These are phyloP conservation scores for Lentinula guzmanii DNA, from an alignment of 768 basidiomycete genomes.

Conservation along the genomic window DNA sequence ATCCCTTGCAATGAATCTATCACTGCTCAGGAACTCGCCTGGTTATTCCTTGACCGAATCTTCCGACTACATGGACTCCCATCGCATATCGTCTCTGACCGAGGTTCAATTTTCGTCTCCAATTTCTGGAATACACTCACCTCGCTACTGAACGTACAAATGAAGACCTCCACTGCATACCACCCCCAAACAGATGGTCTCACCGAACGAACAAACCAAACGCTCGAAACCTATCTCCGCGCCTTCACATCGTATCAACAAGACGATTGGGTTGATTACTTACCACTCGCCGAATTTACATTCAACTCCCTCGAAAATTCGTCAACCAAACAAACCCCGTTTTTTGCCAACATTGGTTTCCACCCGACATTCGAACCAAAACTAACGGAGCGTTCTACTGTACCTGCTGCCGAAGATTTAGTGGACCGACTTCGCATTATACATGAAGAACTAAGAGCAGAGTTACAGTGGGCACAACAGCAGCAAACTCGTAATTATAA, in stretches of 20 bases:
- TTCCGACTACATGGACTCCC: slow-evolving; percentile 28
- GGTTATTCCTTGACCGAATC: slow-evolving; percentile 27
- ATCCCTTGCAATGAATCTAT: slow-evolving; percentile 25
- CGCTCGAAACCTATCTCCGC: slow-evolving; percentile 18
- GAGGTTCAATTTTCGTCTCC: slow-evolving; percentile 25
- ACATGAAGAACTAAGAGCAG: slow-evolving; percentile 12
- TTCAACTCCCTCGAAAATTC: slow-evolving; percentile 30
- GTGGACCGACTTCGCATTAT: slow-evolving; percentile 6
- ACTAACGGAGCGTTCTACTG: too few relatives aligned
- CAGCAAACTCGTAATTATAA: too few relatives aligned
- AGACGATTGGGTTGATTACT: slow-evolving; percentile 34
- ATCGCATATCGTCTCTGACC: slow-evolving; percentile 25
- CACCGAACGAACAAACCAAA: slow-evolving; percentile 26
- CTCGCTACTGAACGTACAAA: not conserved
- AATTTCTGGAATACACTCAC: slow-evolving; percentile 18
- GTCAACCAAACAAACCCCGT: slow-evolving; percentile 28
- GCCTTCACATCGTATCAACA: slow-evolving; percentile 30
- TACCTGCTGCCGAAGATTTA: slow-evolving; percentile 1
- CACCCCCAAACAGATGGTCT: slow-evolving; percentile 38
- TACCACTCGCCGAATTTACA: slow-evolving; percentile 34
- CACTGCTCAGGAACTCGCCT: slow-evolving; percentile 15
- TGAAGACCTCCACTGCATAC: slow-evolving; percentile 28
- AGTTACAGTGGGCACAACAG: not conserved
- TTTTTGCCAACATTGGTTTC: slow-evolving; percentile 25
- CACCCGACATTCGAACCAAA: too few relatives aligned